phyloP scores from a whole-genome alignment of 371 early-diverging fungal genomes.

The Mucor ambiguus region DNA sequence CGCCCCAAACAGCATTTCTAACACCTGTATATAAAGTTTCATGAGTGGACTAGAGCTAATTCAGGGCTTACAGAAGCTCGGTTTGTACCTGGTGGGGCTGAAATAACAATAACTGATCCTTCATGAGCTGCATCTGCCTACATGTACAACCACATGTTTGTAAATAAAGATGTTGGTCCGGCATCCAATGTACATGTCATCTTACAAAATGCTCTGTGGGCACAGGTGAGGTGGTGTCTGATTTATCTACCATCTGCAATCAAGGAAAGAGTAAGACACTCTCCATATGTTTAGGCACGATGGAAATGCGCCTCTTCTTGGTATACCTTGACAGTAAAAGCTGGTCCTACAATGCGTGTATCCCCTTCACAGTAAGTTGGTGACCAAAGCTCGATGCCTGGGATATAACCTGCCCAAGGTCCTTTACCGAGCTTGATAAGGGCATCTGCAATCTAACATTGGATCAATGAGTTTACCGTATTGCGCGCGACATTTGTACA shows the following conservation, averaged over 20 bases:
- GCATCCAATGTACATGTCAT: background rate
- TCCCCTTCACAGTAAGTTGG: slow-evolving; percentile 62
- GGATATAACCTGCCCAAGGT: slow-evolving; percentile 66
- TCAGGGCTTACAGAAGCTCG: background rate
- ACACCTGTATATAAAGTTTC: slow-evolving; percentile 26
- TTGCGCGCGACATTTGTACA: background rate
- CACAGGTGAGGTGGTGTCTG: slow-evolving; percentile 48
- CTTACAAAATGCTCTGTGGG: slow-evolving; percentile 62
- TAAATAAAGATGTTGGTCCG: background rate
- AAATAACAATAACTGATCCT: slow-evolving; percentile 68
- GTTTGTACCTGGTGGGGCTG: slow-evolving; percentile 56
- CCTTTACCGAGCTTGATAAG: slow-evolving; percentile 61
- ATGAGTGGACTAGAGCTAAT: background rate
- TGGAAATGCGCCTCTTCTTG: background rate
- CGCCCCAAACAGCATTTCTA: slow-evolving; percentile 84
- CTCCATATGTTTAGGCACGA: background rate
- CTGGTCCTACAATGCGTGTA: slow-evolving; percentile 72
- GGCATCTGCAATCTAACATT: slow-evolving; percentile 72
- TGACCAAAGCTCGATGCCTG: slow-evolving; percentile 69
- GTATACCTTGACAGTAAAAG: slow-evolving; percentile 77
- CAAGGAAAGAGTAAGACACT: background rate
- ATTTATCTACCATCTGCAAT: slow-evolving; percentile 53
- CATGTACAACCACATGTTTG: background rate
- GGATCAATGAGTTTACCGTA: background rate
- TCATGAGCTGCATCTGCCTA: slow-evolving; percentile 62